Base-by-base conservation (phyloP, 2,329 filamentous ascomycete species). In the Colletotrichum tropicale region DNA sequence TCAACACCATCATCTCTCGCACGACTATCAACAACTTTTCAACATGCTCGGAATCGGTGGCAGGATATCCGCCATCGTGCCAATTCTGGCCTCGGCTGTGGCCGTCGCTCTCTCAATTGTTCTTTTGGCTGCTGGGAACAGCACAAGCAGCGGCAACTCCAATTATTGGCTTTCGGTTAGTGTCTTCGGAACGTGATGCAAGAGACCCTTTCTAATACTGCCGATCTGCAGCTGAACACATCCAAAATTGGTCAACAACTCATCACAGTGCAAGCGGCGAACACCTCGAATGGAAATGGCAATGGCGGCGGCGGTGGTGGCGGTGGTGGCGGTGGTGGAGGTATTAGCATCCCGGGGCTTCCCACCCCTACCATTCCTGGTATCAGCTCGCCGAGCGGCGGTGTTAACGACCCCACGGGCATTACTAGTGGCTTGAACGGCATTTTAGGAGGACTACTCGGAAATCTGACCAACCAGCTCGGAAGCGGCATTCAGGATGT, bases 101-200 rank as follows among this genome's bases (percentile, higher is more conserved):
- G 65, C 76, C 26, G 68, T 86, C 81, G 4, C 92, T 84, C 91
- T 83, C 36, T 72, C 65, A 5, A 65, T 73, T 5, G 65, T 78
- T 4, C 61, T 78, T 8, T 21, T 78, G 6, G 69, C 65, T 10
- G 36, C 76, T 8, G 76, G 76, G 6, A 72, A 65, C 15, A 61
- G n/a, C 21, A 68, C 75, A n/a, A 21, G 64, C 28, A 71, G 61
- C 15, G 75, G 62, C 10, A 56, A 66, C 5, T 28, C 60, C n/a
- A 70, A 77, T 16, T 78, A 67, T 66, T 78, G 71, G 71, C 36
- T 78, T 15, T 75, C 76, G 24, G 74, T 75, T 43, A 7, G 73
- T 69, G 34, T 12, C 1, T 15, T 2, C 16, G 9, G 7, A 0
- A 13, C 10, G 8, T 16, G 2, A 16, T 2, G 3, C n/a, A 13